A percentile compares a stretch with the other conserved stretches of the same genome.
phyloP scores from a whole-genome alignment of 2,329 filamentous ascomycete genomes.

The Aspergillus versicolor region DNA sequence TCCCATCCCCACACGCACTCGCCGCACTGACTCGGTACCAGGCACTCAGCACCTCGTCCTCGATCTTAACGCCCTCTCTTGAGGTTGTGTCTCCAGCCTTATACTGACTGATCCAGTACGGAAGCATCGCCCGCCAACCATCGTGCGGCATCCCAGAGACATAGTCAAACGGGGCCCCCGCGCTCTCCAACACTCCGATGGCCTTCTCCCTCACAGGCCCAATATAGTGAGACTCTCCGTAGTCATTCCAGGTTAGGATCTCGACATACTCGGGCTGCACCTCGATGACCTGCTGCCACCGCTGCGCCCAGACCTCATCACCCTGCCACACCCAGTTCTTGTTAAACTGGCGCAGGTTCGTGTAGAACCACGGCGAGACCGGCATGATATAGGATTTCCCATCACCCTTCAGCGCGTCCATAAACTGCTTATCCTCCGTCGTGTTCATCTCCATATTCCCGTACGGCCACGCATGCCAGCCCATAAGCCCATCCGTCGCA shows the following conservation, averaged over 20 bases:
- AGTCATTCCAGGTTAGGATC: slow-evolving; percentile 63
- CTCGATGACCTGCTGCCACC: slow-evolving; percentile 56
- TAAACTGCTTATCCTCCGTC: slow-evolving; percentile 43
- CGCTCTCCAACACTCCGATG: slow-evolving; percentile 35
- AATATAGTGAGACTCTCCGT: slow-evolving; percentile 61
- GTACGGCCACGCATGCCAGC: slow-evolving; percentile 47
- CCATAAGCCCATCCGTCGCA: slow-evolving; percentile 39
- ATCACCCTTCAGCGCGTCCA: slow-evolving; percentile 23
- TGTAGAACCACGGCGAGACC: slow-evolving; percentile 58
- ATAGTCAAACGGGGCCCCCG: slow-evolving; percentile 42
- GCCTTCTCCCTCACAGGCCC: slow-evolving; percentile 48
- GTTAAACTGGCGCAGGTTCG: slow-evolving; percentile 54
- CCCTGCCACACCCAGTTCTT: slow-evolving; percentile 66
- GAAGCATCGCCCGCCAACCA: slow-evolving; percentile 32
- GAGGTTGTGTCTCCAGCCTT: slow-evolving; percentile 22
- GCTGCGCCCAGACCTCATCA: slow-evolving; percentile 60
- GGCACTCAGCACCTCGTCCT: slow-evolving; percentile 22
- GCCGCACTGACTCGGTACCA: slow-evolving; percentile 30
- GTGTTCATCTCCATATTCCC: slow-evolving; percentile 37
- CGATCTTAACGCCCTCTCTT: slow-evolving; percentile 20
- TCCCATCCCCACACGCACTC: slow-evolving; percentile 21
- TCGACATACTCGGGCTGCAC: slow-evolving; percentile 54
- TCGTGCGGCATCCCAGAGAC: slow-evolving; percentile 30
- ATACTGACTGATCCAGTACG: slow-evolving; percentile 37
- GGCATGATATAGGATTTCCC: slow-evolving; percentile 53